These are phyloP conservation scores for Acanthochlamys bracteata DNA, from an alignment of 106 monocot genomes.

Conservation along the genomic window DNA sequence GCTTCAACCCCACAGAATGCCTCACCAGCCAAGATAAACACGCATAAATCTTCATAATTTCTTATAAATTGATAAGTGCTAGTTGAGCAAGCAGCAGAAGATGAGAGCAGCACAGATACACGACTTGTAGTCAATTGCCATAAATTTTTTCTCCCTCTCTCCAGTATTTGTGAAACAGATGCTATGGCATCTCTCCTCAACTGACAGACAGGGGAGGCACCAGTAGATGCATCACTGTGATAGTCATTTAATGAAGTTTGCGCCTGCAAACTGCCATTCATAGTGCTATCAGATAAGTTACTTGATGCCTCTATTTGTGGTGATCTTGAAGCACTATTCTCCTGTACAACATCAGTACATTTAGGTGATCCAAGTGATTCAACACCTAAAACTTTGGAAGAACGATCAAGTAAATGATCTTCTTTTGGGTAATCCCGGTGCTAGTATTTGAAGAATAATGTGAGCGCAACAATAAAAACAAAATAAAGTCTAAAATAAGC, in stretches of 20 bases:
- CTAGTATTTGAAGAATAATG: too few species aligned
- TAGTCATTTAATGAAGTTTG: conserved; percentile 23
- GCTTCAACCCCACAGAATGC: conserved; percentile 87
- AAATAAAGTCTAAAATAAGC: too few species aligned
- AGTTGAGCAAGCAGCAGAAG: conserved; percentile 69
- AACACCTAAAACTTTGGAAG: conserved; percentile 10
- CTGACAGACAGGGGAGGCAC: conserved; percentile 61
- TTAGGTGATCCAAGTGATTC: background rate
- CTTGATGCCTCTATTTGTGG: conserved; percentile 12
- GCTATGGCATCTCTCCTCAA: conserved; percentile 73
- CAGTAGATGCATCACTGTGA: conserved; percentile 22
- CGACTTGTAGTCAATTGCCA: conserved; percentile 96
- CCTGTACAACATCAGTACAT: background rate
- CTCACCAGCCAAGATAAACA: conserved; percentile 95
- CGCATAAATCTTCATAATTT: conserved; percentile 90
- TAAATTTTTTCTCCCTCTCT: conserved; percentile 80
- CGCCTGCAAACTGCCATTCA: conserved; percentile 16
- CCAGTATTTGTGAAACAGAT: conserved; percentile 61
- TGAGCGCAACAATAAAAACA: too few species aligned
- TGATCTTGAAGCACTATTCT: background rate
- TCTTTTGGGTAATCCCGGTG: conserved; percentile 1
- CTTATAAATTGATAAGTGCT: conserved; percentile 86
- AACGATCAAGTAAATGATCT: conserved; percentile 13
- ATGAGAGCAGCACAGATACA: conserved; percentile 83
- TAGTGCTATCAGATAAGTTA: conserved; percentile 11